Conservation (phyloP, 106 monocot genomes). For the Dactylorhiza incarnata region DNA sequence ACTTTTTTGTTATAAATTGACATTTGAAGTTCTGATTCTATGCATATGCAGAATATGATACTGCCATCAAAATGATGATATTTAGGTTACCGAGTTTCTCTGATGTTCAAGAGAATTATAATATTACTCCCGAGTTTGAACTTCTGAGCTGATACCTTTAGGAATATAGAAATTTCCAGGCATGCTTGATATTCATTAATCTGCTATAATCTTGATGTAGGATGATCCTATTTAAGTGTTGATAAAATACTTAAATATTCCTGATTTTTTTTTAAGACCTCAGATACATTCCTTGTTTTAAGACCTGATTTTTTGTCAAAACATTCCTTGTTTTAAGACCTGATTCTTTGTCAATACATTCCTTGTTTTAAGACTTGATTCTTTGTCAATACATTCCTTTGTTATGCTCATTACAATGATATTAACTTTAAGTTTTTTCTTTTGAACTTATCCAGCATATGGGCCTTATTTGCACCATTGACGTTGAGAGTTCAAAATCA, state of each 20-base stretch:
- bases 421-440: not conserved
- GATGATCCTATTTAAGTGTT: not conserved
- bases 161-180: not conserved
- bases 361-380: not conserved
- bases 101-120: not conserved
- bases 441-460: slow-evolving; percentile 36
- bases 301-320: not conserved
- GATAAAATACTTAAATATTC: not conserved
- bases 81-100: not conserved
- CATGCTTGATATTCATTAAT: not conserved
- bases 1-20: not conserved
- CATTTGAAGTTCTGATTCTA: not conserved
- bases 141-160: not conserved
- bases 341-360: not conserved
- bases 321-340: not conserved
- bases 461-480: slow-evolving; percentile 7
- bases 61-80: not conserved
- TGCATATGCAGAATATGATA: not conserved
- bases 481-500: slow-evolving; percentile 8
- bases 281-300: not conserved
- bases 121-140: not conserved
- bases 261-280: not conserved
- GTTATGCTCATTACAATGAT: not conserved
- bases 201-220: not conserved
- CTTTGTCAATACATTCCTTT: not conserved